Conservation (phyloP, 164 flowering plant species). For the Protea cynaroides region DNA sequence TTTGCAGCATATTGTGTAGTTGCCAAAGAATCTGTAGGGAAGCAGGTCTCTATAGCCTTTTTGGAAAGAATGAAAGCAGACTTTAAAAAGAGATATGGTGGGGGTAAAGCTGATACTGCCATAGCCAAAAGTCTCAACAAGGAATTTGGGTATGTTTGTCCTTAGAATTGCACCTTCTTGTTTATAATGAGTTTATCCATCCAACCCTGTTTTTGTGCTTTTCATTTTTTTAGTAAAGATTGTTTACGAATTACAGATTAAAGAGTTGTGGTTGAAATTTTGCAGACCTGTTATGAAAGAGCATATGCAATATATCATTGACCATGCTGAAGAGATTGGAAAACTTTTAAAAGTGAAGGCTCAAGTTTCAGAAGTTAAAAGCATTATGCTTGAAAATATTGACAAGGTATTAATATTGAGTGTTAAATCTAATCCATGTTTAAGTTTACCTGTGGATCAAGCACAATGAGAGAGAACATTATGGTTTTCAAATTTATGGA, state of each 20-base stretch:
- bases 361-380: slow-evolving; percentile 89
- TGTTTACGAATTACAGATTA: too few relatives aligned
- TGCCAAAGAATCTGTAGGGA: slow-evolving; percentile 82
- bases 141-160: slow-evolving; percentile 70
- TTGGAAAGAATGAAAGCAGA: slow-evolving; percentile 76
- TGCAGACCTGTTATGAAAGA: slow-evolving; percentile 79
- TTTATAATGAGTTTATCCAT: not conserved
- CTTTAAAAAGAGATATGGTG: slow-evolving; percentile 81
- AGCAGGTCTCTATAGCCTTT: slow-evolving; percentile 79
- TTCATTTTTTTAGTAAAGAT: too few relatives aligned
- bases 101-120: slow-evolving; percentile 91
- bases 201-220: not conserved
- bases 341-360: slow-evolving; percentile 82
- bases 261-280: not conserved
- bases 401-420: slow-evolving; percentile 53
- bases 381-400: slow-evolving; percentile 78
- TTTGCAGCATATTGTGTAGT: slow-evolving; percentile 87
- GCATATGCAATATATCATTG: slow-evolving; percentile 82
- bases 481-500: too few relatives aligned
- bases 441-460: too few relatives aligned
- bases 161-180: not conserved
- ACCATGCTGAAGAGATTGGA: slow-evolving; percentile 87
- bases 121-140: slow-evolving; percentile 85
- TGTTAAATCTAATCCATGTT: too few relatives aligned
- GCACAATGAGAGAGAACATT: too few relatives aligned